Base-by-base conservation (phyloP, 495 filamentous ascomycete species). In the Penicillium steckii region DNA sequence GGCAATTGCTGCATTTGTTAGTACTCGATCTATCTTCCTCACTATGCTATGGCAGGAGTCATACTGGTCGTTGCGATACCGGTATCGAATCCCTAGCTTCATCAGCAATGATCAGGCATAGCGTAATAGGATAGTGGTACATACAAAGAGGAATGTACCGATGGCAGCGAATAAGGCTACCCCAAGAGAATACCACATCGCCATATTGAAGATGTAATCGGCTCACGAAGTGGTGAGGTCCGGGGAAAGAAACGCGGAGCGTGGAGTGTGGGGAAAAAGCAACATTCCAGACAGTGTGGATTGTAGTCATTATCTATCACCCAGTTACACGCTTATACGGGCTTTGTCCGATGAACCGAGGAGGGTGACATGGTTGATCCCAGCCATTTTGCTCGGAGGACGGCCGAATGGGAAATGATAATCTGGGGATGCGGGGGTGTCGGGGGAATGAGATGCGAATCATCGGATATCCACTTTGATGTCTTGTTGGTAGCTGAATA, bases 31-130 rank as follows among this genome's bases (percentile, higher is more conserved):
- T n/a, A n/a, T n/a, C n/a, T n/a, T n/a, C n/a, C n/a, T n/a, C n/a
- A n/a, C n/a, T n/a, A n/a, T 27, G 9, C 6, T 26, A 13, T 3
- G 22, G 23, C 23, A 44, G 40, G 19, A n/a, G 15, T 73, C 79
- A 73, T 48, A 82, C 79, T 81, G 13, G 80, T 81, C 21, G 78
- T 82, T n/a, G 77, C 79, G 60, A 82, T 81, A 33, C 80, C 80
- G 2, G 78, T 80, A 59, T 81, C 80, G 55, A 80, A 82, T 8
- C 80, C 80, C 80, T 81, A 64, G 35, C 25, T 44, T 53, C 19
- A 24, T 25, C 13, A 17, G n/a, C 23, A 43, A 44, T 18, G 7
- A 50, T 38, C 8, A 30, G 29, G 22, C n/a, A 13, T 19, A 17
- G 30, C 15, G n/a, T n/a, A n/a, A 3, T 4, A 5, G 26, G 9